These are phyloP conservation scores for Gymnopilus dilepis DNA, from an alignment of 768 basidiomycete species.

Conservation along the genomic window DNA sequence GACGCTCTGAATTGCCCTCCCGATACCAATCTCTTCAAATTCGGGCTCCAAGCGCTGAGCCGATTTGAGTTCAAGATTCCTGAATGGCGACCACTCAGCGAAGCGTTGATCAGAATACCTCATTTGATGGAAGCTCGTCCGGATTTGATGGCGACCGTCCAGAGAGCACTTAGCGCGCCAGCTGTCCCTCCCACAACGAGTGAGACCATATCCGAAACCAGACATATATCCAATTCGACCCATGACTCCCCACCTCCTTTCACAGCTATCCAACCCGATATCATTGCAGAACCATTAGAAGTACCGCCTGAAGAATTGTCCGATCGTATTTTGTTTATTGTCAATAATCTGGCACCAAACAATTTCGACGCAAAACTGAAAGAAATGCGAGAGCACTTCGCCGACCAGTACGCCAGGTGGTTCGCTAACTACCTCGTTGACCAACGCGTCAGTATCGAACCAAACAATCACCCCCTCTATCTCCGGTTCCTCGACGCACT, in stretches of 20 bases:
- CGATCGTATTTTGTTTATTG: conserved; percentile 95
- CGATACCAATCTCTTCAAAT: conserved; percentile 93
- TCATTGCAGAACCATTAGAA: conserved; percentile 61
- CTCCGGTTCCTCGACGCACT: conserved; percentile 91
- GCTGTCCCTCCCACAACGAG: conserved; percentile 41
- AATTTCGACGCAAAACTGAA: conserved; percentile 89
- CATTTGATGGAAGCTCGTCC: conserved; percentile 87
- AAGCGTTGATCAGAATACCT: conserved; percentile 85
- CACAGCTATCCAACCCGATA: conserved; percentile 78
- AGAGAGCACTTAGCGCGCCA: conserved; percentile 67
- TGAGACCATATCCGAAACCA: conserved; percentile 39
- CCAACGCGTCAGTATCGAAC: conserved; percentile 93
- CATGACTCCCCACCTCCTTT: conserved; percentile 49
- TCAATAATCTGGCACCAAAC: conserved; percentile 95
- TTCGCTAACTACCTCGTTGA: conserved; percentile 98
- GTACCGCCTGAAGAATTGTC: conserved; percentile 85
- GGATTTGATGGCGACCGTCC: conserved; percentile 74
- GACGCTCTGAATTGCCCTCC: conserved; percentile 92
- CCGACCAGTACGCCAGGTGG: conserved; percentile 88
- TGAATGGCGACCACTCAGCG: conserved; percentile 94
- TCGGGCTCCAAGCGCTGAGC: conserved; percentile 89
- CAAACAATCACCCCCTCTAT: conserved; percentile 96
- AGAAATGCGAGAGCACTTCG: conserved; percentile 87
- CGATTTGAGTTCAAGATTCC: conserved; percentile 86
- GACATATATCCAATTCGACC: conserved; percentile 33